phyloP scores from a whole-genome alignment of 805 yeast genomes.

The Metschnikowia lochheadii region DNA sequence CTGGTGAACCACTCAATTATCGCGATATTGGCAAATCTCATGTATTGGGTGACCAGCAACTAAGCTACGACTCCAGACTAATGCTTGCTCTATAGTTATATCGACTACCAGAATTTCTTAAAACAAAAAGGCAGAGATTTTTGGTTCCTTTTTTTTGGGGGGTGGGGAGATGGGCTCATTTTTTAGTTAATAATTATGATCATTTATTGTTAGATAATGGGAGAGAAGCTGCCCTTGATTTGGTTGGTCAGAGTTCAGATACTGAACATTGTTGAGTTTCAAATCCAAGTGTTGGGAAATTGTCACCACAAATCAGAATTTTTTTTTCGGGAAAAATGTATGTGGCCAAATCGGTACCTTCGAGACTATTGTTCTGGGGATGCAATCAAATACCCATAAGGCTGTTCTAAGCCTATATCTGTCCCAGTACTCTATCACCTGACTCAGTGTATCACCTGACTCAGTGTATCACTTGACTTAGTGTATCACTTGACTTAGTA shows the following conservation, averaged over 20 bases:
- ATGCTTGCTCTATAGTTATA: conserved; percentile 4
- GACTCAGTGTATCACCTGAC: too few relatives aligned
- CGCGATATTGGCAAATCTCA: conserved; percentile 6
- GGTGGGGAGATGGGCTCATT: too few relatives aligned
- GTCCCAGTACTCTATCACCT: too few relatives aligned
- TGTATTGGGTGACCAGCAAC: neutral
- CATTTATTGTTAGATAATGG: neutral
- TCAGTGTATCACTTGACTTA: too few relatives aligned
- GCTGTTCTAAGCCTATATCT: neutral
- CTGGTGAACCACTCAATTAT: conserved; percentile 11
- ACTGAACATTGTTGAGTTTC: neutral
- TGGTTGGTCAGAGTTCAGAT: neutral
- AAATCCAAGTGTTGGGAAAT: neutral
- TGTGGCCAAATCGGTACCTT: neutral
- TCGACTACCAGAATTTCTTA: neutral
- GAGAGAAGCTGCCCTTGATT: neutral
- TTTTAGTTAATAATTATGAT: neutral
- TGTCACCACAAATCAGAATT: neutral
- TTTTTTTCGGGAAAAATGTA: neutral
- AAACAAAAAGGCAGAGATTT: neutral
- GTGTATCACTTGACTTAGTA: too few relatives aligned
- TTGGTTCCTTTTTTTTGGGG: too few relatives aligned
- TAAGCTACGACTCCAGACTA: conserved; percentile 1
- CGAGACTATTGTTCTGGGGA: neutral
- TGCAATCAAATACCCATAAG: neutral